Base-by-base conservation (phyloP, 2,329 filamentous ascomycete species). In the Sporothrix brasiliensis region DNA sequence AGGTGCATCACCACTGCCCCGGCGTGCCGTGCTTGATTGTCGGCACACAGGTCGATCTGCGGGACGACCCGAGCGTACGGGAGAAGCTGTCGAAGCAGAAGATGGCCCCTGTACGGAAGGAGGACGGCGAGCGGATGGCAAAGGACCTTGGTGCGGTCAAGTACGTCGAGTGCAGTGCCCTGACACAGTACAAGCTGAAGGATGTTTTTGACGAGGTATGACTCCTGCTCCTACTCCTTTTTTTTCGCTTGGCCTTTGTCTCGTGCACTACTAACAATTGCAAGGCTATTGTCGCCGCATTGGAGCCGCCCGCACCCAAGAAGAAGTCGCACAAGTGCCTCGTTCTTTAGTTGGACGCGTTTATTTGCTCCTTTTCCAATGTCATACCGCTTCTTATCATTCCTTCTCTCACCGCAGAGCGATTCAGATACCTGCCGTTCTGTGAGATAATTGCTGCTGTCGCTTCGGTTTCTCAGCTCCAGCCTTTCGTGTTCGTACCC, bases 151-250 rank as follows among this genome's bases (percentile, higher is more conserved):
- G 93, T 73, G 95, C 95, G 5, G 93, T 99, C 77, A 98, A 97
- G 85, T 99, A 99, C 77, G 95, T 98, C 74, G 95, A 99, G 84
- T 99, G 95, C 85, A 97, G 94, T 79, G 95, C 95, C 71, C 84
- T 99, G 80, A 98, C 95, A 73, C 95, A 99, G 84, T 97, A 94
- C 84, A 97, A 97, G 83, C 84, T 99, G 75, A 99, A 99, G 86
- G 95, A 98, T 79, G 95, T 99, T 21, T 99, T 99, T 82, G 95
- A 99, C 78, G 95, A 98, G 91, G 94, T 97, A 87, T 76, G 87
- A n/a, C n/a, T n/a, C n/a, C n/a, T 66, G 6, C 30, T 66, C 30
- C 11, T 19, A 5, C 14, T 44, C 41, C 4, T 66, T 61, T 11
- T 53, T 27, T 44, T n/a, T n/a, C n/a, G 39, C 2, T 24, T 21